Conservation (phyloP, 2,329 filamentous ascomycete species). For the Paramyrothecium sp. region DNA sequence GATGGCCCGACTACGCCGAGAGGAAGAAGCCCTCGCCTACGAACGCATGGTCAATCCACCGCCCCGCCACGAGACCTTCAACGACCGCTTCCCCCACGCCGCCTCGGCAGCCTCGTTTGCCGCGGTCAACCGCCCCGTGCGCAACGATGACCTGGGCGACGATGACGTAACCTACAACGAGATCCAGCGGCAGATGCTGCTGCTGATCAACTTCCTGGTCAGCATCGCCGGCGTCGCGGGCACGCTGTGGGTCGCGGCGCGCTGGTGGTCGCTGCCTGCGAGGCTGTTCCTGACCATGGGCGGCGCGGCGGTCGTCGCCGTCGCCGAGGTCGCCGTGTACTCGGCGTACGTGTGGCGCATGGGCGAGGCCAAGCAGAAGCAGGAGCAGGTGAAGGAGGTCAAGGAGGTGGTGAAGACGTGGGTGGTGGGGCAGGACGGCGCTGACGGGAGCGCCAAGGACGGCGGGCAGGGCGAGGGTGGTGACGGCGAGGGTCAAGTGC, state of each 20-base stretch:
- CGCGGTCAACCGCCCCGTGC: slow-evolving; percentile 48
- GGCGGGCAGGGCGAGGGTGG: slow-evolving; percentile 18
- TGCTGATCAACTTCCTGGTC: slow-evolving; percentile 87
- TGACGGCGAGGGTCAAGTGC: slow-evolving; percentile 19
- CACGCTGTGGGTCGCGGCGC: slow-evolving; percentile 74
- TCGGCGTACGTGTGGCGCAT: slow-evolving; percentile 72
- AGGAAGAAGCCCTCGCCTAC: slow-evolving; percentile 82
- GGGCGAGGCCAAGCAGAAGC: slow-evolving; percentile 63
- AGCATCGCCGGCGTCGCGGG: slow-evolving; percentile 78
- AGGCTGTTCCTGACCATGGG: slow-evolving; percentile 70
- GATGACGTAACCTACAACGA: slow-evolving; percentile 71
- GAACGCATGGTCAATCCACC: slow-evolving; percentile 72
- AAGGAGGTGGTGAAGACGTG: slow-evolving; percentile 72
- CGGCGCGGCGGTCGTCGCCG: slow-evolving; percentile 66
- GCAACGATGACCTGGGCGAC: slow-evolving; percentile 46
- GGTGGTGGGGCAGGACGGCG: slow-evolving; percentile 51
- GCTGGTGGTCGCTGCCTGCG: slow-evolving; percentile 72
- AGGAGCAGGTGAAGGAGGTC: slow-evolving; percentile 59
- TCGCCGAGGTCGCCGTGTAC: slow-evolving; percentile 78
- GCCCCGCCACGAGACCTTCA: slow-evolving; percentile 54
- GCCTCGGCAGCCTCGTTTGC: slow-evolving; percentile 53
- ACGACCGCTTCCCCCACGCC: slow-evolving; percentile 52
- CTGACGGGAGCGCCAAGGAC: no score
- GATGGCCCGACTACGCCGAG: slow-evolving; percentile 79
- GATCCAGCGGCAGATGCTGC: slow-evolving; percentile 74